Evolutionary conservation across 1,284 basidiomycete genomes (phyloP).

Genomic region (Ceratobasidium sp.): DNA sequence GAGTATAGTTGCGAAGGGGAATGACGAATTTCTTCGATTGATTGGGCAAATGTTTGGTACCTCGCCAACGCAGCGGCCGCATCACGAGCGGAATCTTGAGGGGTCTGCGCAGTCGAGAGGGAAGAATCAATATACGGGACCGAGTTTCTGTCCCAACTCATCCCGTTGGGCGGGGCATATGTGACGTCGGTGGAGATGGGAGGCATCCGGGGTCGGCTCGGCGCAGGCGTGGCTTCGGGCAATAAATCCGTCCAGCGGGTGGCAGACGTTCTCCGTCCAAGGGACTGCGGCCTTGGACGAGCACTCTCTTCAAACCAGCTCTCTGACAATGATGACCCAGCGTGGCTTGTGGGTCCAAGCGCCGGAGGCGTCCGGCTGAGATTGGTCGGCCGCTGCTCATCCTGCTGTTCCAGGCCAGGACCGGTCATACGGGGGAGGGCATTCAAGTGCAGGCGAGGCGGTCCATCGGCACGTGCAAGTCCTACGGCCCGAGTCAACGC

Average conservation of each 20-base stretch:
- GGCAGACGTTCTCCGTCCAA: slow-evolving; percentile 8
- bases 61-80: neutral
- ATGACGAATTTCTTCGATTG: slow-evolving; percentile 26
- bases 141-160: slow-evolving; percentile 5
- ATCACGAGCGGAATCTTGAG: slow-evolving; percentile 11
- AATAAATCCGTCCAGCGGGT: slow-evolving; percentile 25
- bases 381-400: slow-evolving; percentile 1
- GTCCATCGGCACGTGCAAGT: slow-evolving; percentile 7
- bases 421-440: slow-evolving; percentile 17
- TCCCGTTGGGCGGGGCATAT: slow-evolving; percentile 7
- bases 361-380: slow-evolving; percentile 23
- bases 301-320: slow-evolving; percentile 23
- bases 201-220: slow-evolving; percentile 12
- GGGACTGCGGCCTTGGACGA: neutral
- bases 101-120: neutral
- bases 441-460: slow-evolving; percentile 29
- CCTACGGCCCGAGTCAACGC: slow-evolving; percentile 27
- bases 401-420: neutral
- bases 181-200: neutral
- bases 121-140: neutral
- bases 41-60: slow-evolving; percentile 34
- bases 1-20: neutral
- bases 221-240: neutral
- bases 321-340: neutral
- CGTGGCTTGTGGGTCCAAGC: neutral